These are phyloP conservation scores for Chalara sp. DNA, from an alignment of 2,329 filamentous ascomycete species.

Conservation along the genomic window DNA sequence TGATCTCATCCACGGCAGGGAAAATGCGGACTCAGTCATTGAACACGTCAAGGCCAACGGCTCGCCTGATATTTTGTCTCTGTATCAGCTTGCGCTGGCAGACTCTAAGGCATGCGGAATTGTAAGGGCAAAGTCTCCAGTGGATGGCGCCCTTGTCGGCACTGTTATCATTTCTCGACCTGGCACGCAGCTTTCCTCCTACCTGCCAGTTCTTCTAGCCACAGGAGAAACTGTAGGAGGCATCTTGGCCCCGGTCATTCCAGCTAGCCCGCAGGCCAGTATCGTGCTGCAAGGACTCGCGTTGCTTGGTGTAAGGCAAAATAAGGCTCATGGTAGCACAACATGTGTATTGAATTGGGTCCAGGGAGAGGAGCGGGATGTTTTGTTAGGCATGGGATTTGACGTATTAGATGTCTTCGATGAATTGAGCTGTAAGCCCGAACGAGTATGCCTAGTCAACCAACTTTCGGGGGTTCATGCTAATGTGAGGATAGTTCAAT, in stretches of 20 bases:
- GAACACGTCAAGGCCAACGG: conserved; percentile 60
- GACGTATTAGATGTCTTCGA: conserved; percentile 73
- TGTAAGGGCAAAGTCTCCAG: conserved; percentile 56
- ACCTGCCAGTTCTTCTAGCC: conserved; percentile 51
- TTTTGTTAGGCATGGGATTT: conserved; percentile 73
- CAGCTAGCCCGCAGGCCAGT: conserved; percentile 54
- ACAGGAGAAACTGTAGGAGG: conserved; percentile 46
- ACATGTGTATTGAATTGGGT: conserved; percentile 47
- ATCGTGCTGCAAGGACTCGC: conserved; percentile 59
- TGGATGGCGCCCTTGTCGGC: conserved; percentile 55
- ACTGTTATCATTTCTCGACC: conserved; percentile 59
- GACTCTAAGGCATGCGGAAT: conserved; percentile 56
- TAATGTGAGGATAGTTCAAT: neutral
- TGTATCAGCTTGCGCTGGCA: conserved; percentile 58
- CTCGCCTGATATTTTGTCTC: conserved; percentile 54
- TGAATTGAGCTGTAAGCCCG: conserved; percentile 62
- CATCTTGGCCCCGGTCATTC: conserved; percentile 61
- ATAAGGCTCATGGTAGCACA: conserved; percentile 56
- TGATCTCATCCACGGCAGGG: conserved; percentile 58
- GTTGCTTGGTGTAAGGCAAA: conserved; percentile 57
- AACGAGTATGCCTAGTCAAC: conserved; percentile 36
- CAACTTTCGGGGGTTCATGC: too few species aligned
- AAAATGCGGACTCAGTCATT: conserved; percentile 52
- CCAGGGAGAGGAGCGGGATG: conserved; percentile 40
- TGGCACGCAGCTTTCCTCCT: conserved; percentile 50